Conservation (phyloP, 345 rosid species). For the Physaria fendleri region DNA sequence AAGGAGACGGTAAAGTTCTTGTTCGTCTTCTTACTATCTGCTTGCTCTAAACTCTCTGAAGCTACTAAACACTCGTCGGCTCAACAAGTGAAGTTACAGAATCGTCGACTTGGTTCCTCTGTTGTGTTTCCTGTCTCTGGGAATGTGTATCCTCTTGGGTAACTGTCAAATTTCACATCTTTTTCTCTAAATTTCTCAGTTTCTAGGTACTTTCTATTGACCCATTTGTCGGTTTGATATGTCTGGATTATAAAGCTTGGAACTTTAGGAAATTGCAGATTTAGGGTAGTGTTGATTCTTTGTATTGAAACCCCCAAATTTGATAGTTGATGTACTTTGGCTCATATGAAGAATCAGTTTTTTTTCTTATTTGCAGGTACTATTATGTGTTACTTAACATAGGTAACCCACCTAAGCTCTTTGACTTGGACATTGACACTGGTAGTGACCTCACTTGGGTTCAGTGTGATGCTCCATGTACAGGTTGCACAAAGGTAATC, state of each 20-base stretch:
- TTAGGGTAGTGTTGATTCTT: constrained; percentile 6
- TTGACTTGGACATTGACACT: constrained; percentile 84
- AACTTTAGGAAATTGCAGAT: background rate
- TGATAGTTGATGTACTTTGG: background rate
- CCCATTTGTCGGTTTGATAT: constrained; percentile 1
- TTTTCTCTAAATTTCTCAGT: background rate
- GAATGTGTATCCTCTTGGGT: constrained; percentile 95
- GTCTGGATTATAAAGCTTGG: background rate
- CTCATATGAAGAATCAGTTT: background rate
- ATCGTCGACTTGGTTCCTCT: constrained; percentile 37
- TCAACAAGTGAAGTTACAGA: constrained; percentile 19
- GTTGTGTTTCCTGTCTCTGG: constrained; percentile 61
- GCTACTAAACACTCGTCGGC: constrained; percentile 18
- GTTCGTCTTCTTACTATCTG: background rate
- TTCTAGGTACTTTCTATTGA: background rate
- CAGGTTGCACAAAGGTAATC: constrained; percentile 67
- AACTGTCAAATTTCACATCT: background rate
- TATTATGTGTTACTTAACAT: constrained; percentile 53
- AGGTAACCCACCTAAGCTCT: constrained; percentile 74
- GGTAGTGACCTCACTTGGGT: constrained; percentile 98
- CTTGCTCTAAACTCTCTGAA: constrained; percentile 6
- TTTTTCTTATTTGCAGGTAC: constrained; percentile 39
- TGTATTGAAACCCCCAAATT: background rate
- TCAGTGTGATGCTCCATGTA: constrained; percentile 94
- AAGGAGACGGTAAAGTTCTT: constrained; percentile 5